A percentile compares a stretch with the other conserved stretches of the same genome.
Conservation (phyloP, 129 eudicot species). For the Arctium minus region DNA sequence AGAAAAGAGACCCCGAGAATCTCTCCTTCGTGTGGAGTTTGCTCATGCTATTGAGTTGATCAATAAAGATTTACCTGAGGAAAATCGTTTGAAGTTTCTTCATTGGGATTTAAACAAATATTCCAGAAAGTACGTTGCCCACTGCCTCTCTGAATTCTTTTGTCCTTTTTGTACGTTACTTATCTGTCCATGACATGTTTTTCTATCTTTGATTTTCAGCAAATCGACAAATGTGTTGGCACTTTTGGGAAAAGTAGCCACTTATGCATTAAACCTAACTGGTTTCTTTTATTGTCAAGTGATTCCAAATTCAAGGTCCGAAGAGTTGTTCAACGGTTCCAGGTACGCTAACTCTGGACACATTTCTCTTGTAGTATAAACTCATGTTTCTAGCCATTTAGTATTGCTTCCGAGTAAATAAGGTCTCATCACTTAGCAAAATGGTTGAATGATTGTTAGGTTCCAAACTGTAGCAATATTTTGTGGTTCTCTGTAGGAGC, state of each 20-base stretch:
- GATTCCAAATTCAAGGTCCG: constrained; percentile 42
- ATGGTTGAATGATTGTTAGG: neutral
- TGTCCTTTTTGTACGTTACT: neutral
- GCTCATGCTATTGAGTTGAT: constrained; percentile 74
- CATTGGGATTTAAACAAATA: constrained; percentile 92
- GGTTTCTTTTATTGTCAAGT: constrained; percentile 78
- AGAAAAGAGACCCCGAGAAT: constrained; percentile 94
- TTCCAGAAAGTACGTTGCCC: constrained; percentile 59
- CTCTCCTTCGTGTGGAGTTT: constrained; percentile 80
- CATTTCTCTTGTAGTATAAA: neutral
- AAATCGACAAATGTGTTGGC: constrained; percentile 67
- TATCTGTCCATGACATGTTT: constrained; percentile 16
- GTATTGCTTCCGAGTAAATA: too few relatives aligned
- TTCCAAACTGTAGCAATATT: neutral
- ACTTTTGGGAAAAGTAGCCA: constrained; percentile 71
- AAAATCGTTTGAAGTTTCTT: constrained; percentile 76
- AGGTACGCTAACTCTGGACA: constrained; percentile 25
- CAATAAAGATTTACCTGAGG: constrained; percentile 68
- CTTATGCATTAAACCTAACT: constrained; percentile 72
- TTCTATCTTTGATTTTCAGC: constrained; percentile 32
- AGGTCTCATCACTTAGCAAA: too few relatives aligned
- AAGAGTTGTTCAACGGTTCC: constrained; percentile 25
- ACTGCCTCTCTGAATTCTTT: neutral
- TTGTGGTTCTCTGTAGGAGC: too few relatives aligned
- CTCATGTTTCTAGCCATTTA: neutral